phyloP scores from a whole-genome alignment of 345 rosid genomes.

The Pistacia atlantica region DNA sequence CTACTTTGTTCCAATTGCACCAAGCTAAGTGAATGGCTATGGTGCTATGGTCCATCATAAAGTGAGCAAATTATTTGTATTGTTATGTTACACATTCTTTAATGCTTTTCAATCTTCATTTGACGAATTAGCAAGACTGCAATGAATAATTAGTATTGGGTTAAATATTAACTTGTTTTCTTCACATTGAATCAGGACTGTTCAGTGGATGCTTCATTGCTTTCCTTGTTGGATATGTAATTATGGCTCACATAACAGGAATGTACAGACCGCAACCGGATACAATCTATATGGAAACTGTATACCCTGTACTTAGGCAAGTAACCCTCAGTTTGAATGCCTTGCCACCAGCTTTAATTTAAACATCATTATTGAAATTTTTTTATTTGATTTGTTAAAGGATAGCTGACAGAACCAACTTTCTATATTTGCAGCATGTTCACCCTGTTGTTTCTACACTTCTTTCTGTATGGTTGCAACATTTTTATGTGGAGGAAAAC shows the following conservation, averaged over 20 bases:
- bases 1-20: conserved; percentile 2
- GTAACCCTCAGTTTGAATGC: conserved; percentile 17
- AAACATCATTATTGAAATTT: conserved; percentile 2
- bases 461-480: conserved; percentile 94
- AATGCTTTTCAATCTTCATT: too few relatives aligned
- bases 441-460: conserved; percentile 80
- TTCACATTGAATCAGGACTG: conserved; percentile 58
- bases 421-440: conserved; percentile 79
- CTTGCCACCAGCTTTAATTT: conserved; percentile 5
- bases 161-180: conserved; percentile 14
- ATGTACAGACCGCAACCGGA: conserved; percentile 68
- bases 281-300: conserved; percentile 92
- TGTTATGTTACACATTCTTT: too few relatives aligned
- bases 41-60: background rate
- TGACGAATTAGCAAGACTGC: background rate
- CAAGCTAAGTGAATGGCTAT: conserved; percentile 17
- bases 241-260: conserved; percentile 88
- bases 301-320: conserved; percentile 93
- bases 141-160: background rate
- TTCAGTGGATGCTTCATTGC: conserved; percentile 92
- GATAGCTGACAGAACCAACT: conserved; percentile 19
- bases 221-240: conserved; percentile 81
- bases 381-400: background rate
- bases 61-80: too few relatives aligned
- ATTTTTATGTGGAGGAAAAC: conserved; percentile 89